Percentiles rank a stretch among this genome's conserved stretches.
Conservation (phyloP, 495 filamentous ascomycete genomes). For the Gamarada debralockiae region DNA sequence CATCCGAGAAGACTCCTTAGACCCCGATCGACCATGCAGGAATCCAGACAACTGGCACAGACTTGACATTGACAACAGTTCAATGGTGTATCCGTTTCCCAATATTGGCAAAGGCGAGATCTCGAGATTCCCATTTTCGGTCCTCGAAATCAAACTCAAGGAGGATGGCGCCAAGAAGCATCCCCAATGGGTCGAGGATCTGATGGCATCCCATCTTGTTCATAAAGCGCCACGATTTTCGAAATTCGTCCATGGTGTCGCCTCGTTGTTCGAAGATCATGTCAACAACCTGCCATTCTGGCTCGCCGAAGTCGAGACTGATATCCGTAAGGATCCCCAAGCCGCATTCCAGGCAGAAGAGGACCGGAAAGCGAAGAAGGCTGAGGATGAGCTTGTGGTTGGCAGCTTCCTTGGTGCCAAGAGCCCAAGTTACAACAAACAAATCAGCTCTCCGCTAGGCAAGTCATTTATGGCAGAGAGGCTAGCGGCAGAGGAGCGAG, state of each 20-base stretch:
- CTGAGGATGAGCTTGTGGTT: conserved; percentile 83
- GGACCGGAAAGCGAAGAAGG: conserved; percentile 68
- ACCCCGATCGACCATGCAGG: conserved; percentile 78
- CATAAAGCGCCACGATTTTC: conserved; percentile 87
- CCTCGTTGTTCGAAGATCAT: conserved; percentile 87
- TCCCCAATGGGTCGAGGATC: conserved; percentile 81
- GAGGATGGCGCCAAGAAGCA: conserved; percentile 62
- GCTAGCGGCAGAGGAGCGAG: conserved; percentile 14
- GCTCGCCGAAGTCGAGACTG: conserved; percentile 82
- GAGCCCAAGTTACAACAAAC: conserved; percentile 46
- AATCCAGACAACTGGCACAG: conserved; percentile 89
- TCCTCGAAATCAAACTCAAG: conserved; percentile 90
- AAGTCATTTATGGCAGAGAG: conserved; percentile 48
- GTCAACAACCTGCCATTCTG: conserved; percentile 97
- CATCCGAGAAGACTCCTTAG: conserved; percentile 88
- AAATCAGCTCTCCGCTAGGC: conserved; percentile 57
- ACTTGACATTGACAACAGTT: conserved; percentile 75
- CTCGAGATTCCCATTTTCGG: conserved; percentile 82
- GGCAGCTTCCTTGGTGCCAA: conserved; percentile 69
- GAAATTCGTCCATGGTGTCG: conserved; percentile 93
- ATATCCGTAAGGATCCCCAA: conserved; percentile 90
- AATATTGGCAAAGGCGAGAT: conserved; percentile 87
- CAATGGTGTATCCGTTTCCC: conserved; percentile 82
- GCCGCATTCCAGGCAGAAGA: conserved; percentile 90
- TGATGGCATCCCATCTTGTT: conserved; percentile 89